Evolutionary conservation across 331 rosid species (phyloP), one percentile per base, ranked within the genome.

Genomic region (Malus hybrid): DNA sequence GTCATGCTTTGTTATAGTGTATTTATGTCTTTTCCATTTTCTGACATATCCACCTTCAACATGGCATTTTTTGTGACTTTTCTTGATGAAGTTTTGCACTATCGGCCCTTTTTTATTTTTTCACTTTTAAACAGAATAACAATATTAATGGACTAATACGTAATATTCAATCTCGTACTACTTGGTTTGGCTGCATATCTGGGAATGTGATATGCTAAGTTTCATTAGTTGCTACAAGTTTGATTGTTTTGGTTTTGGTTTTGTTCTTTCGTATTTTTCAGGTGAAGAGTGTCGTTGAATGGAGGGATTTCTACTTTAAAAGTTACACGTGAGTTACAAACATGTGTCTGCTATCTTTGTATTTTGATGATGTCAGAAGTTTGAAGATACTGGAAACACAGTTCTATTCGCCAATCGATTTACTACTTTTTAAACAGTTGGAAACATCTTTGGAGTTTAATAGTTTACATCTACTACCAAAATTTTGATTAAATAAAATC

Each of bases 261-360:
- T 60, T 59, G 50, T 60, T 22, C 19, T 22, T n/a, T 64, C 59
- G 33, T 67, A 61, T 39, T 78, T 13, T 89, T 78, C 84, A 93
- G 97, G 96, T 93, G 72, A 93, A 93, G 88, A 88, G 96, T 77
- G 74, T 93, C 64, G 92, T 93, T 78, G 98, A 88, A 44, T 93
- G 98, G 98, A 86, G 97, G 80, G 91, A 85, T 78, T 93, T 93
- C 88, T 93, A 93, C 85, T 52, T 69, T 65, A 83, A 82, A 87
- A 79, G 82, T 70, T 91, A 93, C 83, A 91, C 48, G 98, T 93
- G 79, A 91, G 98, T 83, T 65, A 24, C 14, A 39, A 27, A 64
- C 78, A 55, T 79, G 61, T 74, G 63, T 70, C 74, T 16, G 44
- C 44, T 32, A 48, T 15, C 42, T 20, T 48, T 31, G 13, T 31